A percentile compares a stretch with the other conserved stretches of the same genome.
phyloP scores from a whole-genome alignment of 345 rosid species.

The Hirschfeldia incana region DNA sequence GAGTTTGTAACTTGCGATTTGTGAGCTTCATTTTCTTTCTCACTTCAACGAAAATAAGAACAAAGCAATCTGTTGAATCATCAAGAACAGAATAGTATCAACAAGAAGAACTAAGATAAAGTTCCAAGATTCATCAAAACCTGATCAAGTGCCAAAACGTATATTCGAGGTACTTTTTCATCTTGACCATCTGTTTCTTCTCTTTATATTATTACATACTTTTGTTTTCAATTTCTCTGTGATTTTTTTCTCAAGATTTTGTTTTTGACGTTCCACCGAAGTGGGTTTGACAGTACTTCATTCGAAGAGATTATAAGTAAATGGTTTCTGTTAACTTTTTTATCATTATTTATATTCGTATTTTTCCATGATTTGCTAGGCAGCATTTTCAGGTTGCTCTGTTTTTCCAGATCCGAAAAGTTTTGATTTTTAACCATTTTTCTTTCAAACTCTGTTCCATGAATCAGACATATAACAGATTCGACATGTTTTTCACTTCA shows the following conservation, averaged over 20 bases:
- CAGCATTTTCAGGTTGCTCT: conserved; percentile 16
- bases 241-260: neutral
- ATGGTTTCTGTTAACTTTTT: neutral
- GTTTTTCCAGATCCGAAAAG: conserved; percentile 44
- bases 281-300: neutral
- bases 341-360: neutral
- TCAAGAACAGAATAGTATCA: conserved; percentile 18
- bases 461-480: conserved; percentile 38
- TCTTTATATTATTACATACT: neutral
- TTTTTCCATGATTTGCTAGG: conserved; percentile 6
- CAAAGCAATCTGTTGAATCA: neutral
- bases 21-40: conserved; percentile 20
- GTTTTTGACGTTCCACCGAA: neutral
- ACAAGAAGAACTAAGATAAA: neutral
- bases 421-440: neutral
- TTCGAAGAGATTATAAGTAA: neutral
- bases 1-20: conserved; percentile 34
- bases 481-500: conserved; percentile 21
- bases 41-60: neutral
- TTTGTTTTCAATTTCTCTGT: neutral
- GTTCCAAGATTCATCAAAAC: conserved; percentile 19
- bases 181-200: conserved; percentile 14
- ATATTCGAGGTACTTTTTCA: conserved; percentile 48
- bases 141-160: conserved; percentile 17
- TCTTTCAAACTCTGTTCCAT: neutral